phyloP scores from a whole-genome alignment of 352 stramenopile species.

The Blastocystis sp. region DNA sequence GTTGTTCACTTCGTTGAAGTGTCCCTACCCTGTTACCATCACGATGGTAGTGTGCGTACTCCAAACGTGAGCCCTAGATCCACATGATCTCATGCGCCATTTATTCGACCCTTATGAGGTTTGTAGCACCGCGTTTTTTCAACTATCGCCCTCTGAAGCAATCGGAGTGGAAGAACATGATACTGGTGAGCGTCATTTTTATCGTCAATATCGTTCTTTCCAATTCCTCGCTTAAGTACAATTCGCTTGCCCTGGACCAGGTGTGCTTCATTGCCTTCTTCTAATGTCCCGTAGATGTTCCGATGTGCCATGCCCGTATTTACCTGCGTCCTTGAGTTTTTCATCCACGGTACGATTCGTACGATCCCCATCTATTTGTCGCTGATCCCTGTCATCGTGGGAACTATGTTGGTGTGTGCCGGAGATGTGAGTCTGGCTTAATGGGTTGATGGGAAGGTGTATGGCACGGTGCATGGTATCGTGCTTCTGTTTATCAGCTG shows the following conservation, averaged over 20 bases:
- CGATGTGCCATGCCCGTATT: constrained; percentile 67
- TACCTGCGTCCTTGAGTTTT: constrained; percentile 51
- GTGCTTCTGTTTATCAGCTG: constrained; percentile 60
- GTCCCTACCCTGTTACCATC: constrained; percentile 54
- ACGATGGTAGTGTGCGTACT: constrained; percentile 27
- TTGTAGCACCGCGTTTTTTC: constrained; percentile 32
- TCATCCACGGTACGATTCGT: constrained; percentile 60
- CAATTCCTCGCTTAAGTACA: constrained; percentile 66
- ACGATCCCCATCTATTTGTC: constrained; percentile 53
- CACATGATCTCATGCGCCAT: constrained; percentile 68
- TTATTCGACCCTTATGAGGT: constrained; percentile 68
- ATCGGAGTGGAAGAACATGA: constrained; percentile 27
- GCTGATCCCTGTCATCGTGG: constrained; percentile 64
- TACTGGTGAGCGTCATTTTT: constrained; percentile 67
- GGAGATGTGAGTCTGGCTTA: constrained; percentile 15
- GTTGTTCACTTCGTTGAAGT: constrained; percentile 63
- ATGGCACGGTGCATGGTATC: constrained; percentile 60
- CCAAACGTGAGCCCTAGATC: neutral
- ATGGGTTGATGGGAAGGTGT: neutral
- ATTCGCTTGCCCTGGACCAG: constrained; percentile 65
- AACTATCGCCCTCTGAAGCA: constrained; percentile 58
- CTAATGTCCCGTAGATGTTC: constrained; percentile 39
- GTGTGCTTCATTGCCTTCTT: neutral
- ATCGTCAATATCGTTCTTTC: constrained; percentile 68
- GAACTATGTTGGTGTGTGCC: constrained; percentile 60